Evolutionary conservation across 768 basidiomycete species (phyloP), one percentile per base, ranked within the genome.

Genomic region (Trichaptum fuscoviolaceum): DNA sequence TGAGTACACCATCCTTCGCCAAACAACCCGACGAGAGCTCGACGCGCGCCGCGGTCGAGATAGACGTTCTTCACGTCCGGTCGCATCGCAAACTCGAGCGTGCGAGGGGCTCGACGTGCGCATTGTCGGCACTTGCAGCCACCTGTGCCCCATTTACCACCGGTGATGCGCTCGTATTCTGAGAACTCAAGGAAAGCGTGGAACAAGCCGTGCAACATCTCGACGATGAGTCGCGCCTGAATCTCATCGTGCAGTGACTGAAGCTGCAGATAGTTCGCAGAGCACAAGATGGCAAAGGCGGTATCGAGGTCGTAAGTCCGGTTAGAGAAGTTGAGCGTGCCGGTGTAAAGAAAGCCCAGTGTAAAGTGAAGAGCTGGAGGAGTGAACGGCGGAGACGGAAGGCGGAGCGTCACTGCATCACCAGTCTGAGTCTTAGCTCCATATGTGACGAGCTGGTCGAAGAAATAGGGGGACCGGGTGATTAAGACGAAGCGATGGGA

Each of bases 291-390:
- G 68, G 91, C 86, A 75, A 99, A 94, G 0, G 92, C 91, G 18
- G 95, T 98, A 58, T 88, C 84, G 70, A 99, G 87, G 78, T 99
- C 96, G 77, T 94, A 97, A 0, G 92, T 88, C 17, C 96, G 83
- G 71, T 98, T 92, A 3, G 93, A 95, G 75, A 99, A 97, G 30
- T 90, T 82, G 59, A 99, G 89, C 4, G 95, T 96, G 58, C 96
- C 97, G 5, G 95, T 93, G 73, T 99, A 99, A 60, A 99, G 87
- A 78, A 91, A 98, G 2, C 95, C 95, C 61, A 98, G 85, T 52
- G 93, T 93, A 75, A 98, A 98, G 74, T 96, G 93, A 5, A 97
- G 82, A 0, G 95, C 92, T 0, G 96, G 91, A 0, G 96, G 93
- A 0, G 96, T 96, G 77, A 99, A 99, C 0, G 96, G 95, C 0